These are phyloP conservation scores for Raddia guianensis DNA, from an alignment of 176 grass and related monocot genomes.

Conservation along the genomic window DNA sequence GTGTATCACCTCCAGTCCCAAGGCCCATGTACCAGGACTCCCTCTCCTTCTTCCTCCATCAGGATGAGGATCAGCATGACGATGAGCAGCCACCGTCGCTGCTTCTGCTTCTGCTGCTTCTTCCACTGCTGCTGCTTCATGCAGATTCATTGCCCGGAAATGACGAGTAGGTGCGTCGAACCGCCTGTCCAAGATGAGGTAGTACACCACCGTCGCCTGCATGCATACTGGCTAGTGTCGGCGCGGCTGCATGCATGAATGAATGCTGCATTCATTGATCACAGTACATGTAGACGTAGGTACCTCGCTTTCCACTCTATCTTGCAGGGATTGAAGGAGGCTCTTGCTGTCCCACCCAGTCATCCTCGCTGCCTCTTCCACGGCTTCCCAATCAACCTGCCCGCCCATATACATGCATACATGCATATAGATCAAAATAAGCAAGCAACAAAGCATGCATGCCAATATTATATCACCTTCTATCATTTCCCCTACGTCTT, in stretches of 20 bases:
- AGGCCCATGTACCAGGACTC: slow-evolving; percentile 45
- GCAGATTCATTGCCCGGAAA: slow-evolving; percentile 9
- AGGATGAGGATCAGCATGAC: not conserved
- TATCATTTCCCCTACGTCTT: too few relatives aligned
- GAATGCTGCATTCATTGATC: too few relatives aligned
- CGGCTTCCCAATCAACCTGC: slow-evolving; percentile 48
- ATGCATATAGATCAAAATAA: too few relatives aligned
- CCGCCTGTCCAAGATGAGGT: slow-evolving; percentile 56
- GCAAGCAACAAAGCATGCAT: too few relatives aligned
- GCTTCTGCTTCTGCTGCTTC: too few relatives aligned
- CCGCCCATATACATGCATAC: too few relatives aligned
- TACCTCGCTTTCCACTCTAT: slow-evolving; percentile 51
- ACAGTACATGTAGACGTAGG: not conserved
- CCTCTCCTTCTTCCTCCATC: not conserved
- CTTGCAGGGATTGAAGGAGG: slow-evolving; percentile 53
- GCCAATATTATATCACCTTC: too few relatives aligned
- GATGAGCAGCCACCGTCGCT: too few relatives aligned
- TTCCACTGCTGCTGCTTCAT: too few relatives aligned
- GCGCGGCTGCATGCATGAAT: too few relatives aligned
- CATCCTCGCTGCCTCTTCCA: slow-evolving; percentile 41
- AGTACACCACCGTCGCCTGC: slow-evolving; percentile 65
- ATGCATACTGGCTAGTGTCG: not conserved
- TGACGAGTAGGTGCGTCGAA: slow-evolving; percentile 47
- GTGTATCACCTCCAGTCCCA: slow-evolving; percentile 46
- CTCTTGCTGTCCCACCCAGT: slow-evolving; percentile 50